Evolutionary conservation across 208 protist species (phyloP), one percentile per base, ranked within the genome.

Genomic region (Eutreptiella sp.): DNA sequence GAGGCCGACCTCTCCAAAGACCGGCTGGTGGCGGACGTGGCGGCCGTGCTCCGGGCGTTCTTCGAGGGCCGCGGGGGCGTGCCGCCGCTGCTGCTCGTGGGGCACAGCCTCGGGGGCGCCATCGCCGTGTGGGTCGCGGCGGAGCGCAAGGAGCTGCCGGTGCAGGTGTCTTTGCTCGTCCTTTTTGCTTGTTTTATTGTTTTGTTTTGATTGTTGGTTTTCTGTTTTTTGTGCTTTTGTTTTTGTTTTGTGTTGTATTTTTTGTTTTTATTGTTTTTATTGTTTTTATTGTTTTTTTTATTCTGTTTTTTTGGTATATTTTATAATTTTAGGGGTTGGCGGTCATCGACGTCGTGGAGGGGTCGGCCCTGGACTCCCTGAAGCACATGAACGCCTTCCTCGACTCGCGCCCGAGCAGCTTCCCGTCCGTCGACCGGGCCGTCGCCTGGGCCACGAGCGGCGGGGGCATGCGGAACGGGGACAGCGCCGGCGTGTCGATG

Each of bases 281-380:
- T n/a, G n/a, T n/a, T n/a, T n/a, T n/a, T n/a, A n/a, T n/a, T n/a
- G n/a, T n/a, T n/a, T n/a, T n/a, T n/a, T n/a, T n/a, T n/a, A n/a
- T n/a, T n/a, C n/a, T n/a, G n/a, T n/a, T n/a, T n/a, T n/a, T n/a
- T n/a, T n/a, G 36, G 19, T 19, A 16, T 16, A n/a, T n/a, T n/a
- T n/a, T n/a, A n/a, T n/a, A n/a, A n/a, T n/a, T 88, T 24, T 72
- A 53, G 1, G 85, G 84, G 16, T 70, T 88, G 4, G 47, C 90
- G 24, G 61, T 94, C 43, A 53, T 94, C 0, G 89, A 94, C 53
- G 75, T 89, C 19, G 87, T 93, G 3, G 87, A 94, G 62, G 87
- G 84, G 46, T 92, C 82, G 2, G 85, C 89, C 14, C 70, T 85
- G 45, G 27, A 81, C 23, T 87, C 77, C 23, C 63, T 94, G 19